Evolutionary conservation across 129 eudicot species (phyloP), one percentile per base, ranked within the genome.

Genomic region (Flaveria trinervia): DNA sequence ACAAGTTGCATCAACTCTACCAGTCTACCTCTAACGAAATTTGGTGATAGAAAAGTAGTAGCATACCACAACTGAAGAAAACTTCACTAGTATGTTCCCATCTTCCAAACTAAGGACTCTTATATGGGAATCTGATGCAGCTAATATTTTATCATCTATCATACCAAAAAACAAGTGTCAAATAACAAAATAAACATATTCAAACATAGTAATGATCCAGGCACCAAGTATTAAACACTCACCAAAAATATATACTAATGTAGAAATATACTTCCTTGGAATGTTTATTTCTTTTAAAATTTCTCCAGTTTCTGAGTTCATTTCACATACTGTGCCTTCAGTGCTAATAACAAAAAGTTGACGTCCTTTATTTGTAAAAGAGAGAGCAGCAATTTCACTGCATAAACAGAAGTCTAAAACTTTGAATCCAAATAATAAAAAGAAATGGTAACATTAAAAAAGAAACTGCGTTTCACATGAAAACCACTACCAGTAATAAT

Each of bases 241-340:
- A 85, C 89, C 84, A 67, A 70, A 72, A 52, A 78, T 28, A 52
- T 22, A 60, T 41, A 59, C 83, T 41, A 80, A 67, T 1, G 87
- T 78, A 70, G 87, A 80, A 23, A 85, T 75, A 22, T 79, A 78
- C 67, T 77, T 83, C 77, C 80, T 88, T 9, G 89, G 39, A 41
- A 88, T 9, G 68, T 81, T 79, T 14, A 76, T 36, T 71, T 85
- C 87, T 80, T 83, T 80, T 20, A 71, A 0, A 52, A 75, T 71
- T 75, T 85, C 89, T 60, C 92, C 89, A 10, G 75, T 85, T 85
- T 80, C 89, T 23, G 89, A 74, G 78, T 82, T 74, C 71, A 88
- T 64, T 74, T 85, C 89, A 48, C 78, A 80, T 49, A 74, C 74
- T 79, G 60, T 74, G 20, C 92, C 92, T 62, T 80, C 60, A 1